Evolutionary conservation across 1,284 basidiomycete species (phyloP).

Genomic region (Microbotryum silenes-acaulis): DNA sequence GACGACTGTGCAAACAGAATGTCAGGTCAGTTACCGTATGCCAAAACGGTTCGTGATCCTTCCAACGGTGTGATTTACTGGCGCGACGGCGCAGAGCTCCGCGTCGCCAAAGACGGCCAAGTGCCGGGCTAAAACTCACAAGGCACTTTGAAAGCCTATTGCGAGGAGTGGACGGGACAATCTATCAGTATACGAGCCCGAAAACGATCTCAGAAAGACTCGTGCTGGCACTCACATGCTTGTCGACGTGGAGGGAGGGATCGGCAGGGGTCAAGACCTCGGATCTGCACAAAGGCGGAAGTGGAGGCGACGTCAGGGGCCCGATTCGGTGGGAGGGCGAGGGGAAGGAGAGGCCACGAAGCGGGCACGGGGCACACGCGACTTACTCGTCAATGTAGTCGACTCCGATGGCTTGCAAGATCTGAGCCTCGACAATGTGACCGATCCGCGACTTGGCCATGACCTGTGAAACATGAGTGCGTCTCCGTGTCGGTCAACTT

Average conservation of each 20-base stretch:
- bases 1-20: conserved; percentile 40
- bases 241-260: conserved; percentile 45
- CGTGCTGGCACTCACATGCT: conserved; percentile 35
- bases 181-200: neutral
- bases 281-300: conserved; percentile 51
- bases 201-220: neutral
- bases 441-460: conserved; percentile 95
- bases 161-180: too few species aligned
- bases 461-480: conserved; percentile 45
- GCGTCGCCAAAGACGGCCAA: too few species aligned
- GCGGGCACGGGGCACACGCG: too few species aligned
- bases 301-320: too few species aligned
- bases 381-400: conserved; percentile 80
- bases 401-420: conserved; percentile 85
- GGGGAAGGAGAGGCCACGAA: too few species aligned
- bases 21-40: too few species aligned
- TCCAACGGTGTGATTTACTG: too few species aligned
- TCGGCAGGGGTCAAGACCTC: conserved; percentile 94
- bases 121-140: conserved; percentile 29
- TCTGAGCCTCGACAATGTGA: conserved; percentile 86
- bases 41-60: too few species aligned
- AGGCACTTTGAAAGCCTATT: conserved; percentile 46
- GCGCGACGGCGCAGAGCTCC: too few species aligned
- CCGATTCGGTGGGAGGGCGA: too few species aligned
- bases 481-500: conserved; percentile 79